These are phyloP conservation scores for Lagenidium sp. DNA, from an alignment of 352 stramenopile species.

Conservation along the genomic window DNA sequence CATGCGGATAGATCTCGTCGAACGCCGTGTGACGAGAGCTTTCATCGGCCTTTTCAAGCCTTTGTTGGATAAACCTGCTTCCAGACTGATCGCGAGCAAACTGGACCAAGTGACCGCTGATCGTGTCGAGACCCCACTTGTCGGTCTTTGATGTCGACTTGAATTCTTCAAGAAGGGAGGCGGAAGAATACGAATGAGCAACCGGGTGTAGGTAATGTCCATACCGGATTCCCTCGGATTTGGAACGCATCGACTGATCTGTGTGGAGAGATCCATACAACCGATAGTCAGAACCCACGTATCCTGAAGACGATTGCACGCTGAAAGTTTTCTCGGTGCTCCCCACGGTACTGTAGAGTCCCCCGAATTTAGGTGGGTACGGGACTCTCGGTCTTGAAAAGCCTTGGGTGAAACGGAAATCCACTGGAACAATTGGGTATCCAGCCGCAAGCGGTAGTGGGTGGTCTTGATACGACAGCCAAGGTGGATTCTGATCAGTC, in stretches of 20 bases:
- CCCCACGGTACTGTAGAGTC: no score
- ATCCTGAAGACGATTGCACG: no score
- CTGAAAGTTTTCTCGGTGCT: no score
- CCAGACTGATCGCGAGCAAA: conserved; percentile 84
- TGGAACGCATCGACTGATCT: no score
- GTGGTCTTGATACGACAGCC: conserved; percentile 1
- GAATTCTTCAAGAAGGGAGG: conserved; percentile 77
- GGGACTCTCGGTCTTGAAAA: no score
- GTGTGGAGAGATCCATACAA: no score
- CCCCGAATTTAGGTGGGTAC: no score
- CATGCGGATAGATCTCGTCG: conserved; percentile 74
- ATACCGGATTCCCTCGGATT: no score
- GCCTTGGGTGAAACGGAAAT: no score
- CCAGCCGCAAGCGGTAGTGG: no score
- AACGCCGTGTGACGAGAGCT: conserved; percentile 65
- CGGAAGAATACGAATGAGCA: conserved; percentile 57
- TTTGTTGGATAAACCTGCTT: conserved; percentile 84
- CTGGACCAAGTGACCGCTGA: conserved; percentile 77
- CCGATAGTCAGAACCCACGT: no score
- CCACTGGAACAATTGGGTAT: no score
- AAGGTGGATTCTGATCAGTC: conserved; percentile 3
- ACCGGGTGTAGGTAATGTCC: conserved; percentile 33
- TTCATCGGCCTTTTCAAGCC: conserved; percentile 79
- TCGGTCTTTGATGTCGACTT: conserved; percentile 53
- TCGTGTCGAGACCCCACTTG: conserved; percentile 73